These are phyloP conservation scores for Termitomyces sp. DNA, from an alignment of 768 basidiomycete genomes.

Conservation along the genomic window DNA sequence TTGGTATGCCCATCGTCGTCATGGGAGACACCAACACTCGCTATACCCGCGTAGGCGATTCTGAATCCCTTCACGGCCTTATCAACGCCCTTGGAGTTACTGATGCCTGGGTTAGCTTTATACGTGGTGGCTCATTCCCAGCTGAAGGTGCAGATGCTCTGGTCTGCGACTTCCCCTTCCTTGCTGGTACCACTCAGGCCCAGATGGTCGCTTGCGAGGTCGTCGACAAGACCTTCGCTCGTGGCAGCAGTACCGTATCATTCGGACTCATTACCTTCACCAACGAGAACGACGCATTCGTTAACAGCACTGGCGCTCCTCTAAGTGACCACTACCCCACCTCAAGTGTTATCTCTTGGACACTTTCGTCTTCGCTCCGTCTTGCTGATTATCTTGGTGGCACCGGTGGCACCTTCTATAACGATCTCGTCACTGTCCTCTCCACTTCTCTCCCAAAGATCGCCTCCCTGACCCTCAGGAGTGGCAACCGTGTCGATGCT, in stretches of 20 bases:
- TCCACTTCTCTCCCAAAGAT: slow-evolving; percentile 19
- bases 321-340: slow-evolving; percentile 36
- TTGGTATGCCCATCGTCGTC: slow-evolving; percentile 31
- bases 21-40: slow-evolving; percentile 37
- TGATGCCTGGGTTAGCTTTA: slow-evolving; percentile 30
- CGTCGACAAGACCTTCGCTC: slow-evolving; percentile 36
- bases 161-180: slow-evolving; percentile 29
- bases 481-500: slow-evolving; percentile 28
- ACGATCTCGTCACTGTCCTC: slow-evolving; percentile 24
- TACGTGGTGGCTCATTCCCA: slow-evolving; percentile 23
- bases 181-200: slow-evolving; percentile 23
- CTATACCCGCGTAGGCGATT: slow-evolving; percentile 29
- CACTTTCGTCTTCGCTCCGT: slow-evolving; percentile 26
- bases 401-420: slow-evolving; percentile 28
- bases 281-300: slow-evolving; percentile 30
- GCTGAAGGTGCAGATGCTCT: slow-evolving; percentile 21
- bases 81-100: slow-evolving; percentile 19
- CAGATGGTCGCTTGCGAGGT: slow-evolving; percentile 30
- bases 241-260: slow-evolving; percentile 19
- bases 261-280: slow-evolving; percentile 23
- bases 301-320: slow-evolving; percentile 23
- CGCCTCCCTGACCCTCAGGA: slow-evolving; percentile 27
- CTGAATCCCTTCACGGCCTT: slow-evolving; percentile 21
- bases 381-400: slow-evolving; percentile 30
- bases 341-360: slow-evolving; percentile 25